Conservation (phyloP, 306 rosid species). For the Rosa lucieae region DNA sequence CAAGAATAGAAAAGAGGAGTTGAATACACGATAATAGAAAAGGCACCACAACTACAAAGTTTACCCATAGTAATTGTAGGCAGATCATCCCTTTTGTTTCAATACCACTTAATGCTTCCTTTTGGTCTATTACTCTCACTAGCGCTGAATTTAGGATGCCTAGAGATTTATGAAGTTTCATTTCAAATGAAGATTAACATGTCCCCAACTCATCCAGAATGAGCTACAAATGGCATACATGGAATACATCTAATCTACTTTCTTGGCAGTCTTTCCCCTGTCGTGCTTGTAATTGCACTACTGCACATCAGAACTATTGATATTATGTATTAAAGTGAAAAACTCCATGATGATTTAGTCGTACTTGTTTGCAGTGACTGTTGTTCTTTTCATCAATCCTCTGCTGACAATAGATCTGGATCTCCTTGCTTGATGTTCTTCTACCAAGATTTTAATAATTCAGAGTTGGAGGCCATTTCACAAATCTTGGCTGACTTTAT, state of each 20-base stretch:
- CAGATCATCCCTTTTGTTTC: neutral
- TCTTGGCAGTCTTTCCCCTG: slow-evolving; percentile 2
- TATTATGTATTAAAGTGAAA: slow-evolving; percentile 11
- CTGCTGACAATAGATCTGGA: slow-evolving; percentile 26
- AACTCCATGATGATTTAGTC: slow-evolving; percentile 11
- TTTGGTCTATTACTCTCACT: neutral
- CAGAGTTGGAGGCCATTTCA: slow-evolving; percentile 40
- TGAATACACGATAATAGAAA: neutral
- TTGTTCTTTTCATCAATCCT: slow-evolving; percentile 44
- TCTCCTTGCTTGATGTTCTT: slow-evolving; percentile 65
- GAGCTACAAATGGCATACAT: neutral
- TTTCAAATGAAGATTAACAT: neutral
- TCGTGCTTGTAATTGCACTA: neutral
- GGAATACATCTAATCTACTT: neutral
- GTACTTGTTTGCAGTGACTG: slow-evolving; percentile 63
- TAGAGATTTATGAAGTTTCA: neutral
- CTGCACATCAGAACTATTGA: neutral
- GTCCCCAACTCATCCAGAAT: neutral
- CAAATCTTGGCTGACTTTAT: slow-evolving; percentile 51
- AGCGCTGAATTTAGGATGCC: neutral
- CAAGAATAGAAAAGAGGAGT: neutral
- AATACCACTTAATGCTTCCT: neutral
- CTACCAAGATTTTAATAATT: slow-evolving; percentile 35
- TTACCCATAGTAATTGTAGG: neutral
- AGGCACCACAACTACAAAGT: neutral